Percentiles rank a stretch among this genome's conserved stretches.
Evolutionary conservation across 768 basidiomycete species (phyloP).

Genomic region (Pulveroboletus frians): DNA sequence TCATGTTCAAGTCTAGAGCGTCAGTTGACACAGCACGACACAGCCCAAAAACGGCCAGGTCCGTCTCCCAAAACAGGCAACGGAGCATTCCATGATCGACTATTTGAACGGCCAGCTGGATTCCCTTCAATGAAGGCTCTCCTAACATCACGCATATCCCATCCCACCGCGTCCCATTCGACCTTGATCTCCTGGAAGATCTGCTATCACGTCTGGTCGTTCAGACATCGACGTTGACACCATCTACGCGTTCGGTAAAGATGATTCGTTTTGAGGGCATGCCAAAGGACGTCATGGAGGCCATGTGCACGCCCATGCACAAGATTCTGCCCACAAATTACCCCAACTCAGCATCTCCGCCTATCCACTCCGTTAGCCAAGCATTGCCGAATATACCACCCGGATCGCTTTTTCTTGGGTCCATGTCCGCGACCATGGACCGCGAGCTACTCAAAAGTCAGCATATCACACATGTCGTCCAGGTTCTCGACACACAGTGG

Average conservation of each 20-base stretch:
- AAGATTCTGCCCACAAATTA: conserved; percentile 48
- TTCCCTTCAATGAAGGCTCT: conserved; percentile 8
- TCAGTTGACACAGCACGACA: conserved; percentile 7
- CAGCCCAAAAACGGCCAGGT: conserved; percentile 13
- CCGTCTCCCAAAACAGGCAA: conserved; percentile 23
- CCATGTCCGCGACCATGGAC: conserved; percentile 57
- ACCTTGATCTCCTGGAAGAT: not conserved
- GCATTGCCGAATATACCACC: conserved; percentile 10
- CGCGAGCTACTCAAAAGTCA: conserved; percentile 44
- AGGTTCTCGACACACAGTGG: conserved; percentile 66
- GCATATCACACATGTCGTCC: conserved; percentile 55
- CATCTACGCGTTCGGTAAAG: not conserved
- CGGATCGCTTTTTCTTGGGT: conserved; percentile 67
- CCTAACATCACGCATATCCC: conserved; percentile 7
- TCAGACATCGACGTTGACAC: conserved; percentile 1
- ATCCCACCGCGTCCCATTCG: not conserved
- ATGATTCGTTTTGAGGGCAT: conserved; percentile 81
- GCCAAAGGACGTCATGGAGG: conserved; percentile 71
- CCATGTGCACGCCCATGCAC: conserved; percentile 86
- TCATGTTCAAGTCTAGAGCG: conserved; percentile 17
- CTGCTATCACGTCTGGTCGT: conserved; percentile 1
- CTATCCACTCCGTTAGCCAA: conserved; percentile 16
- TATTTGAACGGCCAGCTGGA: conserved; percentile 22
- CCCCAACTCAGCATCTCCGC: conserved; percentile 14
- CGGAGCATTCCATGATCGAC: conserved; percentile 22